phyloP scores from a whole-genome alignment of 192 early-diverging fungal genomes.

The Geranomyces michiganensis region DNA sequence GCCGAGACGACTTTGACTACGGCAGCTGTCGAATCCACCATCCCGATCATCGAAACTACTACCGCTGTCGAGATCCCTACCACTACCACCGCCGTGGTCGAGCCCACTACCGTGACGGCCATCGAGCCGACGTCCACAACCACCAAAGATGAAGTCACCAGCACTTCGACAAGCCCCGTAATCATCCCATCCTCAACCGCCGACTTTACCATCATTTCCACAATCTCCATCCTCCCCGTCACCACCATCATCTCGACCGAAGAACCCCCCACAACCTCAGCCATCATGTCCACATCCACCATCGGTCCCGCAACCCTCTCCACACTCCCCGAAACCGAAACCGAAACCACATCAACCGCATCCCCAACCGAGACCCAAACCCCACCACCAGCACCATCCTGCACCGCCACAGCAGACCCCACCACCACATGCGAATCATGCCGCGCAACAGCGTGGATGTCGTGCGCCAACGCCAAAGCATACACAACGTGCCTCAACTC shows the following conservation, averaged over 20 bases:
- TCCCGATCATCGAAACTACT: not conserved
- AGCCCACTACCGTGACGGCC: not conserved
- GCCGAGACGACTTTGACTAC: not conserved
- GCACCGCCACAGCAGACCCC: not conserved
- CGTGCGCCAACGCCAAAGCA: slow-evolving; percentile 19
- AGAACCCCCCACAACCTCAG: slow-evolving; percentile 11
- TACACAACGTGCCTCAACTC: slow-evolving; percentile 21
- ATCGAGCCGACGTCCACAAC: not conserved
- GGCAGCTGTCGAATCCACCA: not conserved
- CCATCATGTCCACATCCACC: not conserved
- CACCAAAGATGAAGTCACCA: not conserved
- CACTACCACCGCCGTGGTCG: not conserved
- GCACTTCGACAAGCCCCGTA: not conserved
- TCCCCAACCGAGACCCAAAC: not conserved
- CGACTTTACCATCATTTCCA: not conserved
- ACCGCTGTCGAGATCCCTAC: slow-evolving; percentile 12
- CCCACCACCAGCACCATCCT: not conserved
- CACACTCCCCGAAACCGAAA: not conserved
- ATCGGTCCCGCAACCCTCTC: not conserved
- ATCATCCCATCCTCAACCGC: slow-evolving; percentile 12
- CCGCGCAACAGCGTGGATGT: slow-evolving; percentile 15
- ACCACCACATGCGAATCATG: not conserved
- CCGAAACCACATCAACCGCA: not conserved
- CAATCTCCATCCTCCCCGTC: slow-evolving; percentile 1
- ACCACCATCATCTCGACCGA: slow-evolving; percentile 9